Percentiles rank a stretch among this genome's conserved stretches.
These are phyloP conservation scores for Tetracladium maxilliforme DNA, from an alignment of 2,329 filamentous ascomycete species.

Conservation along the genomic window DNA sequence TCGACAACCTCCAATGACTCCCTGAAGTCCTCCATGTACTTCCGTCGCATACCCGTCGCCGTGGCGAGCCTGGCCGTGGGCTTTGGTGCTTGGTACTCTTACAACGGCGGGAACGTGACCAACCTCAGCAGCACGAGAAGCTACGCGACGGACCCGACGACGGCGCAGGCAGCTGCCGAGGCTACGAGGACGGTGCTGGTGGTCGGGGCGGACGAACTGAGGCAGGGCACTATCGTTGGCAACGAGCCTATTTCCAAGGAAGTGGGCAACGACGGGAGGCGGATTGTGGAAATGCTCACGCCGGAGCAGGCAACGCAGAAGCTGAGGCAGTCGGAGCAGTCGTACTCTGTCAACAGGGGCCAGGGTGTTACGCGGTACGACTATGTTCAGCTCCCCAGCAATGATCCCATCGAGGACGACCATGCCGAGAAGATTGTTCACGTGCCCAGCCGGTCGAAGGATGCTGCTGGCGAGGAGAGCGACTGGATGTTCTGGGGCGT, in stretches of 20 bases:
- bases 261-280: slow-evolving; percentile 69
- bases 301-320: slow-evolving; percentile 88
- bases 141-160: slow-evolving; percentile 6
- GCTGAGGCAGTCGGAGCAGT: slow-evolving; percentile 79
- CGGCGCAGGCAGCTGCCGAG: slow-evolving; percentile 8
- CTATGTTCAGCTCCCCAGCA: slow-evolving; percentile 85
- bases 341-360: slow-evolving; percentile 77
- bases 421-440: slow-evolving; percentile 97
- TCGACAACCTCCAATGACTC: slow-evolving; percentile 21
- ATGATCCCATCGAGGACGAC: slow-evolving; percentile 96
- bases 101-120: slow-evolving; percentile 25
- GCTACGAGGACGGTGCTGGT: slow-evolving; percentile 60
- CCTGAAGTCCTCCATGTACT: slow-evolving; percentile 59
- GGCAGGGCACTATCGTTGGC: slow-evolving; percentile 72
- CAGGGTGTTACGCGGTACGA: slow-evolving; percentile 91
- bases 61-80: slow-evolving; percentile 54
- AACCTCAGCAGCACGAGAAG: slow-evolving; percentile 2
- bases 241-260: slow-evolving; percentile 81
- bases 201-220: slow-evolving; percentile 80
- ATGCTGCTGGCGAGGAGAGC: slow-evolving; percentile 41
- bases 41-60: slow-evolving; percentile 52
- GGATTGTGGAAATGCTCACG: slow-evolving; percentile 90
- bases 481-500: slow-evolving; percentile 99
- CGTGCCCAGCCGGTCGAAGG: slow-evolving; percentile 48
- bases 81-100: slow-evolving; percentile 65